Evolutionary conservation across 2,329 filamentous ascomycete species (phyloP), one percentile per base, ranked within the genome.

Genomic region (Colletotrichum sojae): DNA sequence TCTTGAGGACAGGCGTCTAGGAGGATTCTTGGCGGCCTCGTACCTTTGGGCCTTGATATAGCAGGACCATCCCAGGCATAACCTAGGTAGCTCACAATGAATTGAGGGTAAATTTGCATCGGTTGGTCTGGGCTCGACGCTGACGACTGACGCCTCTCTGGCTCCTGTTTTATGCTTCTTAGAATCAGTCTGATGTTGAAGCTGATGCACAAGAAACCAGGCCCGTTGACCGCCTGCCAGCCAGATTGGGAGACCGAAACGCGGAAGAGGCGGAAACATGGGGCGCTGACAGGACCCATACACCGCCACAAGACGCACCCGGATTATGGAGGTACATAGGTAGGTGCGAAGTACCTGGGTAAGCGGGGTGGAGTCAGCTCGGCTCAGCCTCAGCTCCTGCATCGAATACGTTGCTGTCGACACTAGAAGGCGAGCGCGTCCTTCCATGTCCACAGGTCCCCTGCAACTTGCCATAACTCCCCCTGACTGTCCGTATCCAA

Each of bases 341-440:
- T n/a, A 45, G 13, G 43, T 5, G 43, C 43, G 31, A 36, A 8
- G 31, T 36, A 36, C 31, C 8, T 36, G 9, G 27, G 27, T 31
- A 10, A 36, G 31, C 31, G 12, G 20, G 40, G 43, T 27, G 40
- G 27, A 22, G 59, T 54, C 40, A 36, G 59, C 59, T 46, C n/a
- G 40, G 49, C 59, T 62, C 59, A 62, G 59, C 59, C 59, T 54
- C 59, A 62, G 59, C 59, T 62, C 59, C 59, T 53, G 59, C 59
- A 40, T 46, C 53, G 54, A 39, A 49, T 20, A 9, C n/a, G 16
- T 8, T 49, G 18, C 46, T 8, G 46, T 6, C 12, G 20, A 25
- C 46, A 49, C n/a, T 49, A 18, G 46, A 13, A 12, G 46, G 20
- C 46, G 16, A 13, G 12, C 16, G 18, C 46, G 16, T n/a, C 46